phyloP scores from a whole-genome alignment of 495 filamentous ascomycete species.

The Xylaria scruposa region DNA sequence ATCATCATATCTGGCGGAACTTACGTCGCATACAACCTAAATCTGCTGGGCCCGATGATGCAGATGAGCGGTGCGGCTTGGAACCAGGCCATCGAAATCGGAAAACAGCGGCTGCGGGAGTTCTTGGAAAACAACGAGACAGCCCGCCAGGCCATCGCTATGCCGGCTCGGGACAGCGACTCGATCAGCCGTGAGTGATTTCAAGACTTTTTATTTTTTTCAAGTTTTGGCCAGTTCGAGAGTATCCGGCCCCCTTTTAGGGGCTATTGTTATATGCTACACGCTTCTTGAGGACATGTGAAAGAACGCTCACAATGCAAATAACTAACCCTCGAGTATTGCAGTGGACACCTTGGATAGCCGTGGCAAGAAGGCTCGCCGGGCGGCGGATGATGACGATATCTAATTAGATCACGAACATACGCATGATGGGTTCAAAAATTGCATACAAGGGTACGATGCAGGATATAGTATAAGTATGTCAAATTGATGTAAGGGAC shows the following conservation, averaged over 20 bases:
- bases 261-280: too few species aligned
- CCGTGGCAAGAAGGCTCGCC: conserved; percentile 58
- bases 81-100: conserved; percentile 84
- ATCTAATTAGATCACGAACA: conserved; percentile 38
- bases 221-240: background rate
- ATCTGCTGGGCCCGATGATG: conserved; percentile 93
- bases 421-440: conserved; percentile 33
- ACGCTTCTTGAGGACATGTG: too few species aligned
- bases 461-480: conserved; percentile 39
- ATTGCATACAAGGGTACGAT: conserved; percentile 47
- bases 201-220: too few species aligned
- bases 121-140: conserved; percentile 84
- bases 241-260: too few species aligned
- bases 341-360: conserved; percentile 64
- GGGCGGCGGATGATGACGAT: conserved; percentile 54
- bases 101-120: conserved; percentile 84
- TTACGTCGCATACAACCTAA: conserved; percentile 90
- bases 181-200: conserved; percentile 47
- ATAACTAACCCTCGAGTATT: background rate
- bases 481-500: conserved; percentile 22
- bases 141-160: conserved; percentile 78
- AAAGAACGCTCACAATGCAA: background rate
- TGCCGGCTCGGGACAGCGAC: conserved; percentile 61
- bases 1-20: conserved; percentile 74
- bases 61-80: conserved; percentile 92